These are phyloP conservation scores for Trichosanthes truncata DNA, from an alignment of 306 rosid species.

Conservation along the genomic window DNA sequence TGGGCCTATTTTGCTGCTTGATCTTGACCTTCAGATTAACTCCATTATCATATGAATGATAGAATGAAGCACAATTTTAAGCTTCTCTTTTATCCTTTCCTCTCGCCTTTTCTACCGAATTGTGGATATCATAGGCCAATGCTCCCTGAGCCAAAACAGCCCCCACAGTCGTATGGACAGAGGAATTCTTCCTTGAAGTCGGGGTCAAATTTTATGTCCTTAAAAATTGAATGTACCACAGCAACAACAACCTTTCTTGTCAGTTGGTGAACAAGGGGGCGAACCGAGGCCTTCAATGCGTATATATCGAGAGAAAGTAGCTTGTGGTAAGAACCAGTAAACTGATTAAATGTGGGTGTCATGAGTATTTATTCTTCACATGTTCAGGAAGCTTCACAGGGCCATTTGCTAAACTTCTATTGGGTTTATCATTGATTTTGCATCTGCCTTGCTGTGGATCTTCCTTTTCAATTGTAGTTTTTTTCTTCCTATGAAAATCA, in stretches of 20 bases:
- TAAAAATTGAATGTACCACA: constrained; percentile 76
- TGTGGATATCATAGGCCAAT: constrained; percentile 70
- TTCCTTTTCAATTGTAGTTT: constrained; percentile 31
- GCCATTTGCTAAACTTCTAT: constrained; percentile 8
- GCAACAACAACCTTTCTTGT: constrained; percentile 59
- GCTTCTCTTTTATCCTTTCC: constrained; percentile 62
- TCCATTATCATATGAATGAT: constrained; percentile 38
- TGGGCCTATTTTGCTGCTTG: constrained; percentile 36
- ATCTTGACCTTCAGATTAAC: constrained; percentile 49
- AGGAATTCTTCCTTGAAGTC: constrained; percentile 44
- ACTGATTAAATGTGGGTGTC: constrained; percentile 57
- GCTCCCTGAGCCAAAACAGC: constrained; percentile 64
- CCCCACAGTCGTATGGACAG: constrained; percentile 70
- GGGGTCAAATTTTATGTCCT: constrained; percentile 62
- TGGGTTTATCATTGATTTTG: constrained; percentile 15
- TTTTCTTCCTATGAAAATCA: no score
- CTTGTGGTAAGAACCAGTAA: constrained; percentile 64
- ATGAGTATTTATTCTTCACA: constrained; percentile 25
- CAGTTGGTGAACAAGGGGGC: constrained; percentile 56
- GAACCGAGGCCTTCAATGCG: constrained; percentile 72
- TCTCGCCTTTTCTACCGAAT: constrained; percentile 64
- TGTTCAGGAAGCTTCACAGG: no score
- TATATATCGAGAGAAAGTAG: no score
- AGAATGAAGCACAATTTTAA: constrained; percentile 36
- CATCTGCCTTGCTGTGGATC: background rate